These are phyloP conservation scores for Eucalyptus pauciflora DNA, from an alignment of 345 rosid genomes.

Conservation along the genomic window DNA sequence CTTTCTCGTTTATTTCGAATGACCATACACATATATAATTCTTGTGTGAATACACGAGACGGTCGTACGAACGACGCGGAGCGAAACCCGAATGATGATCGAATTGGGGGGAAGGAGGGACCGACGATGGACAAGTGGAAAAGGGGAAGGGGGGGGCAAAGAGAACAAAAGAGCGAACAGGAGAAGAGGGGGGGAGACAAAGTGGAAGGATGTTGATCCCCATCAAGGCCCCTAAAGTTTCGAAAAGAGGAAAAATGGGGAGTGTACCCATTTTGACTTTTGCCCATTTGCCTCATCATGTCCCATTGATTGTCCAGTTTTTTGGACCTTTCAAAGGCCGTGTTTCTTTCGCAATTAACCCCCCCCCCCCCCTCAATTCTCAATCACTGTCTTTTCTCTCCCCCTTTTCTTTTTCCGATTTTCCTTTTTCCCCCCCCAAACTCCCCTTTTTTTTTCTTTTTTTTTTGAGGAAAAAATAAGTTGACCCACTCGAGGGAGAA, in stretches of 20 bases:
- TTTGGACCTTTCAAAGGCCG: background rate
- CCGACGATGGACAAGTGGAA: background rate
- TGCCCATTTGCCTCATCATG: slow-evolving; percentile 25
- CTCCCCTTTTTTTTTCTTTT: too few relatives aligned
- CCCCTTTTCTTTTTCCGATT: background rate
- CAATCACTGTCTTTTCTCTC: background rate
- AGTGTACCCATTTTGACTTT: slow-evolving; percentile 41
- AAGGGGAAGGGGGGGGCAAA: background rate
- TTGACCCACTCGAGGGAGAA: background rate
- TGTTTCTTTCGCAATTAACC: background rate
- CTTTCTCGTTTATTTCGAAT: background rate
- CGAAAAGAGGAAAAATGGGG: background rate
- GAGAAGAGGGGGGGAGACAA: slow-evolving; percentile 52
- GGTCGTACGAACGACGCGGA: background rate
- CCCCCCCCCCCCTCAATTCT: background rate
- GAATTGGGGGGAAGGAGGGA: background rate
- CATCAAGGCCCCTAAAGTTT: slow-evolving; percentile 45
- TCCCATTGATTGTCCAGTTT: slow-evolving; percentile 34
- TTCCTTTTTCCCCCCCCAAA: background rate
- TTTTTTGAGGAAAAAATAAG: background rate
- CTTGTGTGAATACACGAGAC: background rate
- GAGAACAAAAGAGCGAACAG: background rate
- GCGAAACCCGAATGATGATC: background rate
- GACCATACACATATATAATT: too few relatives aligned
- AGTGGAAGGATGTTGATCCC: slow-evolving; percentile 95